Evolutionary conservation across 163 green algal species (phyloP), one percentile per base, ranked within the genome.

Genomic region (Scenedesmus sp.): DNA sequence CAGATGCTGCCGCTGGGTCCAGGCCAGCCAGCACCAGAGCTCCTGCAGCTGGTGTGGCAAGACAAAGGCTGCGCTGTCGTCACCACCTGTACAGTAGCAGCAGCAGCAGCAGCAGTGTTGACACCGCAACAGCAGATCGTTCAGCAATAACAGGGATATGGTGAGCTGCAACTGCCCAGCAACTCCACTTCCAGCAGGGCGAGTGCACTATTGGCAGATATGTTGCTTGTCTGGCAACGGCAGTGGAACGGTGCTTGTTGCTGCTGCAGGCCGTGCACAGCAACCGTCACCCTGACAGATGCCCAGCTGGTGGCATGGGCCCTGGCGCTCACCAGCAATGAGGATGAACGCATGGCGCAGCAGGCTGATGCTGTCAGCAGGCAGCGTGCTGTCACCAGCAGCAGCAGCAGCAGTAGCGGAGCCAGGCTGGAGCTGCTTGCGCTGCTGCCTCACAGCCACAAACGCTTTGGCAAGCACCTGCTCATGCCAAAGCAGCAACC

Each of bases 11-110:
- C 2, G 93, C 93, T 12, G 94, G 94, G 86, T 96, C 94, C 83
- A 96, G 89, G 35, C 94, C 94, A 49, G 94, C 94, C 92, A 96
- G 94, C 51, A 96, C 94, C 65, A 90, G 40, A 96, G 94, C 92
- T 96, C 94, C 37, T 90, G 91, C 85, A 96, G 91, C 91, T 96
- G 94, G 73, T 94, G 93, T 5, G 93, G 88, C 85, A 94, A 85
- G 68, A 96, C 83, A 46, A 88, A 88, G 9, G 83, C 83, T 13
- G 89, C 85, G 37, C 84, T 65, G 61, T 88, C 89, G 83, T 96
- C 94, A 81, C 85, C 80, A 65, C 85, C 76, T 86, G 83, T 43
- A 70, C 59, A 53, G 3, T 2, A 40, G 79, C 79, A 81, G 35
- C 72, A 81, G 35, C 15, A 49, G 35, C 35, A 43, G 72, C 72